Evolutionary conservation across 163 green algal species (phyloP), one percentile per base, ranked within the genome.

Genomic region (Coccomyxa subellipsoidea): DNA sequence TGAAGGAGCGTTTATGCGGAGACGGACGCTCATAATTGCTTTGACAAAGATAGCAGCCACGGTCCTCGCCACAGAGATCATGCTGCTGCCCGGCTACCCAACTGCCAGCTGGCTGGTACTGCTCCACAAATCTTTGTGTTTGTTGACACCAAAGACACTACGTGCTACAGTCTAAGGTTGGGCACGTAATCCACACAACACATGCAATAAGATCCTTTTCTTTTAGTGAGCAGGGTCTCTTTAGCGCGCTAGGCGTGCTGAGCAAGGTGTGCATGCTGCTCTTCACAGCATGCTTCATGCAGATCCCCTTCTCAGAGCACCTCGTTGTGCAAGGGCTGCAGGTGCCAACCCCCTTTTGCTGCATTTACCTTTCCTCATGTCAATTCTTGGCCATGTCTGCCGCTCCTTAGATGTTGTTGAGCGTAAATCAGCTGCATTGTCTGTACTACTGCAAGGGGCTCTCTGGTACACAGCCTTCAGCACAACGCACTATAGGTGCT

Each of bases 271-370:
- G 66, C 8, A 73, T 73, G 66, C 66, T 73, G 29, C 66, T 73
- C 29, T 73, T 73, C 8, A 73, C 66, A 36, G 66, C 66, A 73
- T 73, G 66, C 66, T 73, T 73, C 66, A 73, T 73, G 66, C 66
- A 73, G 66, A 73, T 73, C n/a, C 66, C 66, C 27, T 73, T 35
- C 66, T 36, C 29, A 34, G 66, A 73, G 66, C 66, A 73, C 66
- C 29, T 73, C 21, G 1, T 73, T 73, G 66, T 73, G 7, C 66
- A 73, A 23, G 66, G 6, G 1, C 27, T 73, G 27, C 66, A 73
- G 66, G 66, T 73, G n/a, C 29, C 12, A 12, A 66, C 12, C 47
- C 47, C 18, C 47, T 66, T 66, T 12, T 29, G 47, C 47, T n/a
- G n/a, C n/a, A n/a, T n/a, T n/a, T n/a, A n/a, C n/a, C n/a, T n/a